A percentile compares a stretch with the other conserved stretches of the same genome.
These are phyloP conservation scores for Mortierella sp. DNA, from an alignment of 371 early-diverging fungal genomes.

Conservation along the genomic window DNA sequence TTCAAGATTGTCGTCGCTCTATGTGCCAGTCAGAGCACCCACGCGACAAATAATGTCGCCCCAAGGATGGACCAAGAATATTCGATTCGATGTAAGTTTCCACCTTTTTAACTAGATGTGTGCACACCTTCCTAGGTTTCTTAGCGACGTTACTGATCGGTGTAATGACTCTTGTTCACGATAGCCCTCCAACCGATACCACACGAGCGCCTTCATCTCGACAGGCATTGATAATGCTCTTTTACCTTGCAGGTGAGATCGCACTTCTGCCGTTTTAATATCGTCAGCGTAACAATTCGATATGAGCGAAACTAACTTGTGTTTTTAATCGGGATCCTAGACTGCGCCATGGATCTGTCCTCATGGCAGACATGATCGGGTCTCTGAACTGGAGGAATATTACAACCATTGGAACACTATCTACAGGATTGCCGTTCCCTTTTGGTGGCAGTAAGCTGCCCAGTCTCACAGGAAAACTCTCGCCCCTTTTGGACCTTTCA, in stretches of 20 bases:
- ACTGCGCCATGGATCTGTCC: conserved; percentile 58
- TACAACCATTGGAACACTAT: conserved; percentile 63
- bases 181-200: conserved; percentile 66
- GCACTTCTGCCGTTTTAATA: no score
- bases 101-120: not conserved
- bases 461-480: conserved; percentile 27
- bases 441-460: conserved; percentile 51
- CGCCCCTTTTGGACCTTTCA: conserved; percentile 47
- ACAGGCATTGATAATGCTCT: conserved; percentile 77
- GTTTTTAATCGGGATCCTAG: conserved; percentile 30
- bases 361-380: conserved; percentile 62
- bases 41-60: conserved; percentile 47
- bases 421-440: conserved; percentile 65
- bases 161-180: not conserved
- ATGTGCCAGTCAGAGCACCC: conserved; percentile 70
- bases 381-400: conserved; percentile 65
- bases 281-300: no score
- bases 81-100: conserved; percentile 44
- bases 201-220: conserved; percentile 77
- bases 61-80: conserved; percentile 34
- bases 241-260: conserved; percentile 62
- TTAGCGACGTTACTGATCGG: not conserved
- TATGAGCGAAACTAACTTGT: not conserved
- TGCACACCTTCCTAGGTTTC: not conserved
- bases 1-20: conserved; percentile 66